Conservation (phyloP, 768 basidiomycete genomes). For the Glaciozyma antarctica region DNA sequence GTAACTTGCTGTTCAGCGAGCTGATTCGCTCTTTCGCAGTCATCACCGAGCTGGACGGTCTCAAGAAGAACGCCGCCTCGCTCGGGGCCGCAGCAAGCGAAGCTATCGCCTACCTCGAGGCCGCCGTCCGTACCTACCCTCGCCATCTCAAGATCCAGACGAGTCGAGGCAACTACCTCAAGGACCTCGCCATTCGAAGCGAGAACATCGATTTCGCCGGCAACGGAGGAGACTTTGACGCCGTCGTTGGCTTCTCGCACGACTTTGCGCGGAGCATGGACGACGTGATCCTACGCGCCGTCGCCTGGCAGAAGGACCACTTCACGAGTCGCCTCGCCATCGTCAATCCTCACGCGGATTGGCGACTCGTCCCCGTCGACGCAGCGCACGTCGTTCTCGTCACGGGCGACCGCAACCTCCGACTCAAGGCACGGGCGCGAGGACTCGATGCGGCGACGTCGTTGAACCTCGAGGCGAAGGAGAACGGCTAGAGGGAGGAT, state of each 20-base stretch:
- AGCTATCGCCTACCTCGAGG: constrained; percentile 64
- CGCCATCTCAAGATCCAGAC: constrained; percentile 87
- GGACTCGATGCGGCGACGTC: constrained; percentile 78
- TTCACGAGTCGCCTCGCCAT: constrained; percentile 76
- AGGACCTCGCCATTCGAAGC: constrained; percentile 66
- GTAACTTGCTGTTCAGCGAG: background rate
- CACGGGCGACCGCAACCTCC: constrained; percentile 85
- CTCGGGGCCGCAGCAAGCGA: constrained; percentile 66
- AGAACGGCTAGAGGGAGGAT: background rate
- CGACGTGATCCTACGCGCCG: constrained; percentile 84
- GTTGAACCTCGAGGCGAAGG: constrained; percentile 55
- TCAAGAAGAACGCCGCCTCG: constrained; percentile 51
- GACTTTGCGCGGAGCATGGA: constrained; percentile 73
- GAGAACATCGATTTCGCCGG: constrained; percentile 65
- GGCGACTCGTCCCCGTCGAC: constrained; percentile 39
- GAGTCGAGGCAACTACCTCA: constrained; percentile 84
- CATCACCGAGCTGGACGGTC: constrained; percentile 94
- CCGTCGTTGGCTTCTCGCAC: constrained; percentile 35
- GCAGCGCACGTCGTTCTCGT: constrained; percentile 74
- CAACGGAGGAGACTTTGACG: constrained; percentile 3
- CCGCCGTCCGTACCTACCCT: constrained; percentile 61
- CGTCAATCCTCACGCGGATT: constrained; percentile 46
- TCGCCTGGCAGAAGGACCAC: constrained; percentile 85
- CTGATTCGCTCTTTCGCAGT: constrained; percentile 42
- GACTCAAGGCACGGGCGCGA: constrained; percentile 77